These are phyloP conservation scores for Cryphonectria nitschkei DNA, from an alignment of 2,329 filamentous ascomycete species.

Conservation along the genomic window DNA sequence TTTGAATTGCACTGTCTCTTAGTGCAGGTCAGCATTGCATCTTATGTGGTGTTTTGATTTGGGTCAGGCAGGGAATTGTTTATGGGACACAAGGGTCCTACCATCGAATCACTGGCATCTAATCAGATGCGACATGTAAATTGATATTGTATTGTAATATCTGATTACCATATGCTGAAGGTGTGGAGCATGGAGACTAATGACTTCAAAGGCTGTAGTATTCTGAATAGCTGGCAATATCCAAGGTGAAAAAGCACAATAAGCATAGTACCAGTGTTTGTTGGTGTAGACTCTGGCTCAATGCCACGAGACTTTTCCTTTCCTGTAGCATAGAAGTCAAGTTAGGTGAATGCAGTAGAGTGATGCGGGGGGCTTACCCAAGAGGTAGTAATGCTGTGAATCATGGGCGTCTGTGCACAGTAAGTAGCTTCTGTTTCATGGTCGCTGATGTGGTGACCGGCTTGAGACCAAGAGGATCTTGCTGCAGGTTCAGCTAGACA, in stretches of 20 bases:
- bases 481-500: not conserved
- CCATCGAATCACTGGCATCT: slow-evolving; percentile 2
- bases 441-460: not conserved
- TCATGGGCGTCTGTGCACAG: not conserved
- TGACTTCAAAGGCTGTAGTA: not conserved
- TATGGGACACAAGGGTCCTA: slow-evolving; percentile 6
- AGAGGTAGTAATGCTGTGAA: not conserved
- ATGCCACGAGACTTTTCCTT: not conserved
- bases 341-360: not conserved
- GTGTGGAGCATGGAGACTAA: not conserved
- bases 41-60: slow-evolving; percentile 7
- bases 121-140: slow-evolving; percentile 23
- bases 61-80: slow-evolving; percentile 9
- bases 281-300: not conserved
- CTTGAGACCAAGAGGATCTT: not conserved
- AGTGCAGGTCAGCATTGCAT: slow-evolving; percentile 5
- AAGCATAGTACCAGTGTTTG: not conserved
- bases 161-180: not conserved
- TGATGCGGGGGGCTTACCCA: not conserved
- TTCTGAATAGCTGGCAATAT: not conserved
- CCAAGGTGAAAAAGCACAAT: not conserved
- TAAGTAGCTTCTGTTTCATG: not conserved
- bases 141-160: slow-evolving; percentile 1
- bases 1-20: not conserved
- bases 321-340: not conserved